Evolutionary conservation across 1,284 basidiomycete genomes (phyloP).

Genomic region (Pseudomicrostroma phylloplanum): DNA sequence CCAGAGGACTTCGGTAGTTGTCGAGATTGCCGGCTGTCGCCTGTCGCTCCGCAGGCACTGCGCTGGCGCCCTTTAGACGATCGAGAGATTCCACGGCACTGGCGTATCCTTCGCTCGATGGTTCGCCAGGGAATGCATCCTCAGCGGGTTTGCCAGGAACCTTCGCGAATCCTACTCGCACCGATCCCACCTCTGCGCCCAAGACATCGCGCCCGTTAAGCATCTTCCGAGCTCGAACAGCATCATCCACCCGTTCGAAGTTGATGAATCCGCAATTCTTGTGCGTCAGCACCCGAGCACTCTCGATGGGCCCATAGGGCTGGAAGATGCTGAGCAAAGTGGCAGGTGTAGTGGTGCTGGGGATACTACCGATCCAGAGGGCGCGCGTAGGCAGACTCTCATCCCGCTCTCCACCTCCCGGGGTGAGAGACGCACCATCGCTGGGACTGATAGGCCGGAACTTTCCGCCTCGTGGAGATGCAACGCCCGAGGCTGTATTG

Average conservation of each 20-base stretch:
- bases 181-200: slow-evolving; percentile 87
- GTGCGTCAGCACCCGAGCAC: slow-evolving; percentile 85
- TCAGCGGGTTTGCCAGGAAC: slow-evolving; percentile 58
- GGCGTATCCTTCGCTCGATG: slow-evolving; percentile 16
- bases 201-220: slow-evolving; percentile 90
- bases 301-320: slow-evolving; percentile 94
- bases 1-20: slow-evolving; percentile 84
- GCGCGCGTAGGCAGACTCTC: slow-evolving; percentile 29
- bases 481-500: neutral
- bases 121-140: slow-evolving; percentile 12
- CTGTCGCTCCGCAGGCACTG: slow-evolving; percentile 82
- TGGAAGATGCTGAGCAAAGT: slow-evolving; percentile 76
- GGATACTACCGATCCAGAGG: slow-evolving; percentile 41
- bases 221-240: slow-evolving; percentile 85
- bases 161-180: slow-evolving; percentile 92
- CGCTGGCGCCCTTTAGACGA: slow-evolving; percentile 63
- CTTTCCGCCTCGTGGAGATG: neutral
- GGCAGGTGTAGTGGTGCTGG: slow-evolving; percentile 25
- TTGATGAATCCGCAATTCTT: slow-evolving; percentile 96
- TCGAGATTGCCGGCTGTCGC: slow-evolving; percentile 80
- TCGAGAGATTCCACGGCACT: slow-evolving; percentile 30
- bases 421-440: slow-evolving; percentile 9
- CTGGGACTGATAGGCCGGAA: neutral
- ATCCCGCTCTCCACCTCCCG: slow-evolving; percentile 8
- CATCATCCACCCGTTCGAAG: slow-evolving; percentile 93